Evolutionary conservation across 2,329 filamentous ascomycete genomes (phyloP).

Genomic region (Curvularia verruculosa): DNA sequence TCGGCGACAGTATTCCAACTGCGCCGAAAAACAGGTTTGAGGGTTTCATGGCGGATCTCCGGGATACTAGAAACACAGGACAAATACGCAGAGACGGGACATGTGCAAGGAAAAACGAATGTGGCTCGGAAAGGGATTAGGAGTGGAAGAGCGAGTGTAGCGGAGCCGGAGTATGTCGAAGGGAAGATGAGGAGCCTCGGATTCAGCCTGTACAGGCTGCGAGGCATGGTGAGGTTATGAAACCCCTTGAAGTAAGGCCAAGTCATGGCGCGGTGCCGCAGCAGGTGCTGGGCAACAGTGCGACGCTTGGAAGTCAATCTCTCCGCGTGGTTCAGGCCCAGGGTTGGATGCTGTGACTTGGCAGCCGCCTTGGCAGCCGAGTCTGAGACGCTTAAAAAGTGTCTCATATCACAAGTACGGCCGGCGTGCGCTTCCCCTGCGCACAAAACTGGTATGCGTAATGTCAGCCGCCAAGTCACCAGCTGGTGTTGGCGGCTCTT

Average conservation of each 20-base stretch:
- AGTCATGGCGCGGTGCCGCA: slow-evolving; percentile 26
- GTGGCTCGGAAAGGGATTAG: slow-evolving; percentile 8
- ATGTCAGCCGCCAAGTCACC: slow-evolving; percentile 23
- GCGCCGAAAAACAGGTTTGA: slow-evolving; percentile 20
- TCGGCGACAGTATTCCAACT: slow-evolving; percentile 26
- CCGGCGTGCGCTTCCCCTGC: slow-evolving; percentile 3
- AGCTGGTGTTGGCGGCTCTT: slow-evolving; percentile 20
- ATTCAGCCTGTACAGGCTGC: not conserved
- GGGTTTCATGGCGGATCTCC: slow-evolving; percentile 28
- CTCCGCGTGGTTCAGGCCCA: slow-evolving; percentile 7
- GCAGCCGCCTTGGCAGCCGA: slow-evolving; percentile 3
- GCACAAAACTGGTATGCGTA: slow-evolving; percentile 16
- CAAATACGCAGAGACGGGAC: not conserved
- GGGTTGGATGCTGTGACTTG: slow-evolving; percentile 1
- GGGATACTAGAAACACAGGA: slow-evolving; percentile 12
- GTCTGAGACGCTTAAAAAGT: slow-evolving; percentile 1
- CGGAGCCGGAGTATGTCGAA: slow-evolving; percentile 3
- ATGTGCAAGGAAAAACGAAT: slow-evolving; percentile 17
- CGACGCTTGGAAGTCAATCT: slow-evolving; percentile 24
- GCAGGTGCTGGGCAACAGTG: slow-evolving; percentile 26
- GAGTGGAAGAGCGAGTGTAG: slow-evolving; percentile 20
- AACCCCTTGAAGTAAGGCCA: slow-evolving; percentile 25
- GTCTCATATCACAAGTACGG: slow-evolving; percentile 19
- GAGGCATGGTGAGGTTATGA: slow-evolving; percentile 24
- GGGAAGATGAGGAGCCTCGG: slow-evolving; percentile 8